These are phyloP conservation scores for Rubroboletus satanas DNA, from an alignment of 768 basidiomycete species.

Conservation along the genomic window DNA sequence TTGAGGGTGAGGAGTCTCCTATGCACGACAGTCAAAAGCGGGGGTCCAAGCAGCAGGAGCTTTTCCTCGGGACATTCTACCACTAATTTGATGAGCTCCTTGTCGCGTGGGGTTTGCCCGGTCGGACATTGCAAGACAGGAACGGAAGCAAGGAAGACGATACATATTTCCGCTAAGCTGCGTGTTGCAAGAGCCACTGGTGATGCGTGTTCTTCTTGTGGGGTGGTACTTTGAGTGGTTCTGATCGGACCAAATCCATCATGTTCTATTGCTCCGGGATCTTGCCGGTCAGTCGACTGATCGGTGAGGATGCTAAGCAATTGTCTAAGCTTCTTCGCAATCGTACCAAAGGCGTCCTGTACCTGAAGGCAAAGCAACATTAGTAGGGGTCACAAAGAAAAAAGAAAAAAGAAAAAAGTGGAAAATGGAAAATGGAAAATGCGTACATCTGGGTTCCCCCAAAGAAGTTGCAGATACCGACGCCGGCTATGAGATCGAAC, in stretches of 20 bases:
- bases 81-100: constrained; percentile 53
- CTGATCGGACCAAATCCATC: constrained; percentile 59
- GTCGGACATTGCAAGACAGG: constrained; percentile 59
- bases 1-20: constrained; percentile 53
- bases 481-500: constrained; percentile 11
- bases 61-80: constrained; percentile 46
- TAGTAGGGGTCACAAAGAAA: neutral
- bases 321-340: constrained; percentile 36
- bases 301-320: constrained; percentile 38
- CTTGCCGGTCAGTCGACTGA: constrained; percentile 17
- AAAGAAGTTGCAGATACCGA: constrained; percentile 55
- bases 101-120: constrained; percentile 59
- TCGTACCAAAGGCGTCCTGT: constrained; percentile 41
- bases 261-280: constrained; percentile 38
- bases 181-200: constrained; percentile 28
- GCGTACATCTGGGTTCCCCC: constrained; percentile 68
- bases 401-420: neutral
- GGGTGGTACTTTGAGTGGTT: constrained; percentile 33
- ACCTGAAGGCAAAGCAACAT: constrained; percentile 38
- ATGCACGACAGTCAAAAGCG: constrained; percentile 54
- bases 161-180: constrained; percentile 47
- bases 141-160: constrained; percentile 58
- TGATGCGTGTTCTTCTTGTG: constrained; percentile 29
- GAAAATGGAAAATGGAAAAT: neutral
- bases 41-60: constrained; percentile 55